Evolutionary conservation across 2,329 filamentous ascomycete genomes (phyloP).

Genomic region (Botryotinia convoluta): DNA sequence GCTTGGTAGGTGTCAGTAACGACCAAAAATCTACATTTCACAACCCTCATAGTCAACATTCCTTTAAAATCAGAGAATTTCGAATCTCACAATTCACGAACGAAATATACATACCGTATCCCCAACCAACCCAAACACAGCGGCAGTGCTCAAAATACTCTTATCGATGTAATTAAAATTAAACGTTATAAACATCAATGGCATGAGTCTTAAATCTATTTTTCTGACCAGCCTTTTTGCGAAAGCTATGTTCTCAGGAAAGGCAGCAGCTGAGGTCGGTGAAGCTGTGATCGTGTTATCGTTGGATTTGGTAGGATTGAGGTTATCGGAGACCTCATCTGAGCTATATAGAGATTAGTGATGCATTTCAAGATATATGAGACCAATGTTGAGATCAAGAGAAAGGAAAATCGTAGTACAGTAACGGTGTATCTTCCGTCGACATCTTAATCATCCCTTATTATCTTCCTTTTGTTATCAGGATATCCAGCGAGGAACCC

Average conservation of each 20-base stretch:
- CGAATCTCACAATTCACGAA: no score
- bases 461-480: background rate
- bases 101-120: slow-evolving; percentile 37
- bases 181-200: slow-evolving; percentile 55
- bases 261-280: background rate
- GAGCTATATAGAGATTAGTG: background rate
- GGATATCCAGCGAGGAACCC: background rate
- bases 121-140: slow-evolving; percentile 47
- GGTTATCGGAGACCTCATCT: background rate
- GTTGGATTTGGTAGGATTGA: background rate
- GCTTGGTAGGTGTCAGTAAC: background rate
- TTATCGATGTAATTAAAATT: slow-evolving; percentile 50
- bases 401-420: background rate
- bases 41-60: background rate
- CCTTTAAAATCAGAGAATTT: background rate
- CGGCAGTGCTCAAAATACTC: slow-evolving; percentile 41
- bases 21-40: background rate
- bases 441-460: background rate
- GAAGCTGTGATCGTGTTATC: background rate
- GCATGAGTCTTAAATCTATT: slow-evolving; percentile 53
- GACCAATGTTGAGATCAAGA: no score
- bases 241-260: background rate
- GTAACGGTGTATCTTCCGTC: background rate
- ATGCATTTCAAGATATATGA: background rate
- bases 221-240: slow-evolving; percentile 44